Conservation (phyloP, 768 basidiomycete species). For the Suillus clintonianus region DNA sequence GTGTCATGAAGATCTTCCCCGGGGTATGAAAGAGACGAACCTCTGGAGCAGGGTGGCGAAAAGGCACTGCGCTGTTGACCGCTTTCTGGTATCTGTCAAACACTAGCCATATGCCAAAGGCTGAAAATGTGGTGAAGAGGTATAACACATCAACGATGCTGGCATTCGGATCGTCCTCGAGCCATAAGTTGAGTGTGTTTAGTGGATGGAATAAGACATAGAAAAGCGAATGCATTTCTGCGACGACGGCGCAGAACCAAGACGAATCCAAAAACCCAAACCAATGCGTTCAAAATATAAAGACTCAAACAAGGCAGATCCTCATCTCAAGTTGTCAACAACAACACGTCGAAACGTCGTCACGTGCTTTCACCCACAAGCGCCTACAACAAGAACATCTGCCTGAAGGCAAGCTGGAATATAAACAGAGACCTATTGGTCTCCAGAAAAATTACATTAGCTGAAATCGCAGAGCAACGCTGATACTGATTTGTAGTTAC, state of each 20-base stretch:
- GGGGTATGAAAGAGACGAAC: constrained; percentile 39
- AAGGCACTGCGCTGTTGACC: constrained; percentile 72
- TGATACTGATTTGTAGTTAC: constrained; percentile 29
- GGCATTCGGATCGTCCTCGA: constrained; percentile 49
- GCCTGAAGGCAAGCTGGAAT: neutral
- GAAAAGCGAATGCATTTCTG: constrained; percentile 32
- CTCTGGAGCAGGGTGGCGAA: constrained; percentile 56
- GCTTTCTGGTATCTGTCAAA: constrained; percentile 73
- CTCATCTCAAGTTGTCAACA: neutral
- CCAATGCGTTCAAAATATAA: constrained; percentile 1
- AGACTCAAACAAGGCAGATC: constrained; percentile 1
- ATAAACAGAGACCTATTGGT: neutral
- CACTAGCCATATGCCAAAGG: constrained; percentile 78
- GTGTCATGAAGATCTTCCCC: constrained; percentile 1
- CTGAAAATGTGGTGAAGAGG: constrained; percentile 69
- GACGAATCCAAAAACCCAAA: neutral
- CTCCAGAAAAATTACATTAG: constrained; percentile 26
- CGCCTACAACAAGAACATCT: neutral
- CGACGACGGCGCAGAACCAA: constrained; percentile 1
- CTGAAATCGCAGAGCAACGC: constrained; percentile 28
- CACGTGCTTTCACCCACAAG: neutral
- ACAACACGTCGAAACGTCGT: neutral
- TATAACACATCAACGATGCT: constrained; percentile 64
- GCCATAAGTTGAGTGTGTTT: constrained; percentile 48
- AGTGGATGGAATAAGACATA: constrained; percentile 51